Evolutionary conservation across 176 grass and related monocot species (phyloP), one percentile per base, ranked within the genome.

Genomic region (Musa schizocarpa): DNA sequence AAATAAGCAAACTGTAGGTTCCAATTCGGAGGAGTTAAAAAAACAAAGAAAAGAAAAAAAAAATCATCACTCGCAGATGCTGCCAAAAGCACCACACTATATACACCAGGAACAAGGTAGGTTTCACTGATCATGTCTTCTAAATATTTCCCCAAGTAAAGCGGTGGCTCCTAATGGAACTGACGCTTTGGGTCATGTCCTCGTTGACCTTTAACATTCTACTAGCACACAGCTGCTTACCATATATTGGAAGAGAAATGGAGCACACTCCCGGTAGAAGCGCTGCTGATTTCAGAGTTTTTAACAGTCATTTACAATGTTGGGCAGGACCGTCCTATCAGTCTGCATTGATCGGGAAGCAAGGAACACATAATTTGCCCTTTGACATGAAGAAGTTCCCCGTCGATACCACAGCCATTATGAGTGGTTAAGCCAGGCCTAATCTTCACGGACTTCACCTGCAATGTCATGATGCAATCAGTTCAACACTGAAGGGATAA

Each of bases 391-490:
- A 91, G 82, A 77, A 98, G 88, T 84, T 98, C 95, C 8, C 88
- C 90, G 5, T 98, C 90, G 10, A 98, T 84, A 43, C 95, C 95
- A 54, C 86, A 91, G 8, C 86, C 84, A 52, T 80, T 89, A 25
- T 89, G 90, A 62, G 94, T 98, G 51, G 55, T 87, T 51, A 76
- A 84, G 66, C 74, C 74, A 16, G 88, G 76, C 55, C 71, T 93
- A 73, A 93, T 74, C 53, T 87, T 98, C 52, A 89, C 84, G 13
- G 89, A 74, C 70, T 98, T 93, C 73, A 98, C 88, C 94, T 98
- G 88, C 54, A 74, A 85, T 27, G 63, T 78, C 34, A 71, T 68
- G 1, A 50, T 50, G 6, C 9, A 2, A 53, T 8, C n/a, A 63
- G n/a, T 16, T 64, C 9, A 27, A 73, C 1, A 11, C 21, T 1